Evolutionary conservation across 768 basidiomycete species (phyloP), one percentile per base, ranked within the genome.

Genomic region (Gymnopilus dilepis): DNA sequence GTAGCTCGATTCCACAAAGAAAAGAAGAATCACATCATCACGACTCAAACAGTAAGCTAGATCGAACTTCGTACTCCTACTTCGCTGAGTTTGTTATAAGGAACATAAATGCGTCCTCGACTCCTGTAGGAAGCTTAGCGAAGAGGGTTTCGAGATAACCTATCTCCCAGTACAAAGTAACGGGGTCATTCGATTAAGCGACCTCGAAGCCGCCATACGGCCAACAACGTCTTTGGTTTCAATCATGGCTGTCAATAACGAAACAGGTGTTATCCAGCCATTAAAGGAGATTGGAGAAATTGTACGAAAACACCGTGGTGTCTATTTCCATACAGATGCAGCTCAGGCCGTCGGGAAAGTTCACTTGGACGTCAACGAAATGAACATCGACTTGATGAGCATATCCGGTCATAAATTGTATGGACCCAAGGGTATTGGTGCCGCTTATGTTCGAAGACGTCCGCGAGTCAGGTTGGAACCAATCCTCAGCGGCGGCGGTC

Each of bases 101-200:
- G 97, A 99, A 75, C 97, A 99, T 77, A 99, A 99, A 82, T 99
- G 97, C 73, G 97, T 99, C 0, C 84, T 99, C 50, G 97, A 99
- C 75, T 99, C 97, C 3, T 99, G 95, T 78, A 86, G 97, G 70
- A 94, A 93, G 73, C 85, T 99, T 6, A 85, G 91, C 19, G 96
- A 98, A 74, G 95, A 99, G 77, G 97, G 97, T 4, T 99, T 98
- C 75, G 97, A 99, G 54, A 82, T 99, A 59, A 99, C 97, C 12
- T 99, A 99, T 76, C 83, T 99, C n/a, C 95, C 97, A 2, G 97
- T 99, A 22, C 84, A 93, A 68, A 73, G 82, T 24, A 94, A 95
- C 72, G 97, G 97, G 13, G 70, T 97, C 50, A 78, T 99, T 62
- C 85, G 86, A 30, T 79, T 99, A 55, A 80, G 87, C 17, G 87